Base-by-base conservation (phyloP, 805 yeast genomes). In the Candida dendrica region DNA sequence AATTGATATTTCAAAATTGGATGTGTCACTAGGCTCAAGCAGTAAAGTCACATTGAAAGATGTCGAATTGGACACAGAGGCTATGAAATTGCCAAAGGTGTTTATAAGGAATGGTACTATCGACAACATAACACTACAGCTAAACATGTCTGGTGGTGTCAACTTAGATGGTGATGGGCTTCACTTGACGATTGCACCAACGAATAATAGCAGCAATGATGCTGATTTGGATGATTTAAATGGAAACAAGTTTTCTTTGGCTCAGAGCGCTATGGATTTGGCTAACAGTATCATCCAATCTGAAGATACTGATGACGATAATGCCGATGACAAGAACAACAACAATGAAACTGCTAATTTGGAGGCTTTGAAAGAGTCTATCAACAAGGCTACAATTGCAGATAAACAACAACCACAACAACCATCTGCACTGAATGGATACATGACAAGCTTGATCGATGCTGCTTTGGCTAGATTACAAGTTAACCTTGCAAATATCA, bases 1-100 rank as follows among this genome's bases (percentile, higher is more conserved):
- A 49, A 74, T 89, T 18, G 95, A 89, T 59, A 67, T 88, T 16
- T 83, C 88, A 16, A 84, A 88, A 55, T 60, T 90, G 41, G 93
- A 88, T 53, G 88, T 90, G 0, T 81, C 95, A 5, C 64, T 86
- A 17, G 85, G 86, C 1, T 66, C 81, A 4, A 72, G 68, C 42
- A 66, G 69, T 15, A 63, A 66, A 59, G 72, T 71, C 59, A 68
- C 66, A 44, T 71, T 75, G 15, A 71, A 75, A 36, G 81, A 86
- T 58, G 75, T 90, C 9, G 71, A 79, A 38, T 62, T 90, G 24
- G 91, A 84, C 55, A 79, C 87, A 0, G 87, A 82, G 26, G 82
- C 79, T 43, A 67, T 87, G 35, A 68, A 71, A 44, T 53, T 84
- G 3, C 91, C 91, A 0, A 85, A 87, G 1, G 56, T 81, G 17